A percentile compares a stretch with the other conserved stretches of the same genome.
phyloP scores from a whole-genome alignment of 306 rosid species.

The Bauhinia variegata region DNA sequence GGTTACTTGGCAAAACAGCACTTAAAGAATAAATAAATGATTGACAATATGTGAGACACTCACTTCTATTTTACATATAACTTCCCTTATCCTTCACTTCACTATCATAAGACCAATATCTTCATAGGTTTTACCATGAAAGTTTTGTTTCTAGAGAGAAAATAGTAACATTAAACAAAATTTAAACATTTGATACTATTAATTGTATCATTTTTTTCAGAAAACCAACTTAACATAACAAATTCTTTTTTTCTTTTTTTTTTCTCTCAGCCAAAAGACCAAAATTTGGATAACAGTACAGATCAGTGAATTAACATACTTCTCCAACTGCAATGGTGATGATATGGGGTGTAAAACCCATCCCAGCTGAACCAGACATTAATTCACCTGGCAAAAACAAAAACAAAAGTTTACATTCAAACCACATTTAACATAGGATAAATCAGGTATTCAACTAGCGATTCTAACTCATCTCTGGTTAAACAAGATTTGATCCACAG shows the following conservation, averaged over 20 bases:
- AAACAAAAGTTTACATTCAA: neutral
- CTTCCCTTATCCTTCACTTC: too few species aligned
- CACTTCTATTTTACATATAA: too few species aligned
- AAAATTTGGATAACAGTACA: conserved; percentile 17
- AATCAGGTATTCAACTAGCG: neutral
- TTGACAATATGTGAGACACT: neutral
- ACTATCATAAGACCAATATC: too few species aligned
- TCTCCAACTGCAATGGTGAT: conserved; percentile 86
- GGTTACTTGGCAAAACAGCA: conserved; percentile 8
- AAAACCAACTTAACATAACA: neutral
- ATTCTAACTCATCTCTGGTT: neutral
- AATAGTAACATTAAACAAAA: neutral
- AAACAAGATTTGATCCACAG: conserved; percentile 3
- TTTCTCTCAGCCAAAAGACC: conserved; percentile 10
- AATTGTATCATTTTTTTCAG: neutral
- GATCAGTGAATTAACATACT: conserved; percentile 47
- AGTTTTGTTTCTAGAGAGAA: neutral
- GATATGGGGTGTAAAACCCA: conserved; percentile 90
- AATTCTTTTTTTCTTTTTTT: conserved; percentile 3
- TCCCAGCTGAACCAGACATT: conserved; percentile 89
- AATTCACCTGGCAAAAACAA: conserved; percentile 62
- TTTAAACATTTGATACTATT: neutral
- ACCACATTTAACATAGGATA: conserved; percentile 3
- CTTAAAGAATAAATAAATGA: conserved; percentile 15
- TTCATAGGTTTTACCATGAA: too few species aligned